These are phyloP conservation scores for Mycena albidolilacea DNA, from an alignment of 768 basidiomycete genomes.

Conservation along the genomic window DNA sequence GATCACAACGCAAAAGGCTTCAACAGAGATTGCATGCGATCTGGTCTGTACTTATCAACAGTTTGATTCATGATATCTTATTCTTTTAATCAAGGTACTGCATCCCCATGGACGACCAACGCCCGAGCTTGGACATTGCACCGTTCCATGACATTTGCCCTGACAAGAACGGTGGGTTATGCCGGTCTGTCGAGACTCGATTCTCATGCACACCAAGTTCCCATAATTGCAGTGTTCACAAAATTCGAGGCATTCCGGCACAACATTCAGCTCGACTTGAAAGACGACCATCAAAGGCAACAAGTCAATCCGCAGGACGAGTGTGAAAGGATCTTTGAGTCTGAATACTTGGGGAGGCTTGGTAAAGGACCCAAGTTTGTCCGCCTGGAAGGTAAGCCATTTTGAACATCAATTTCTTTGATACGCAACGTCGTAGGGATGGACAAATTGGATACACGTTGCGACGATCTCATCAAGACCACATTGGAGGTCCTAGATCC, in stretches of 20 bases:
- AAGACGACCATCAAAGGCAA: background rate
- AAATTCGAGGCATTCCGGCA: no score
- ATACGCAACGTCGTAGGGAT: background rate
- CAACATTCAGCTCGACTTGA: background rate
- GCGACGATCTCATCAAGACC: background rate
- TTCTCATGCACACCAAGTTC: background rate
- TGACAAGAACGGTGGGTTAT: no score
- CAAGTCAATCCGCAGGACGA: no score
- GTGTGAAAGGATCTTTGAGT: no score
- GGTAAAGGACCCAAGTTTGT: background rate
- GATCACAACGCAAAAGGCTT: background rate
- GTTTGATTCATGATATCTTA: background rate
- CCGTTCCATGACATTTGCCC: background rate
- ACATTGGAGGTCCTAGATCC: background rate
- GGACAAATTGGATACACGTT: background rate
- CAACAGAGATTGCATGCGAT: background rate
- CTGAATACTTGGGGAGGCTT: background rate
- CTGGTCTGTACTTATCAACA: background rate
- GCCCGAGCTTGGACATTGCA: background rate
- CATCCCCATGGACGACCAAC: background rate
- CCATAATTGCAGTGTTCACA: background rate
- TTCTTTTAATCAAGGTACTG: background rate
- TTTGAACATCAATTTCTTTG: background rate
- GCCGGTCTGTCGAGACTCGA: background rate
- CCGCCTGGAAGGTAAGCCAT: background rate